Conservation (phyloP, 768 basidiomycete genomes). For the Coprinopsis sp. region DNA sequence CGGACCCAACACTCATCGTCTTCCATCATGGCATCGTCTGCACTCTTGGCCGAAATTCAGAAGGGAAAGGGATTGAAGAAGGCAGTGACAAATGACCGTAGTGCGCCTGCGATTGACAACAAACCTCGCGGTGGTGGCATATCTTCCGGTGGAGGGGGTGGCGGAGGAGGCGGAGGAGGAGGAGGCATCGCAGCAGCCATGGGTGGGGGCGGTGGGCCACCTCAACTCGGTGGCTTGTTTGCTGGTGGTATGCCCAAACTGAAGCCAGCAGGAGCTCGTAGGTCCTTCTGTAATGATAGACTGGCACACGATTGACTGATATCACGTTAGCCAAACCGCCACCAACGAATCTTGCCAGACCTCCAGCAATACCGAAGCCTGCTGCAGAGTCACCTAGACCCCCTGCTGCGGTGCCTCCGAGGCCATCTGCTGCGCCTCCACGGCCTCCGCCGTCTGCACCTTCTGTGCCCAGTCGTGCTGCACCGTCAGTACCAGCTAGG, state of each 20-base stretch:
- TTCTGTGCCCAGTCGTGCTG: conserved; percentile 32
- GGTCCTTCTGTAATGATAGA: not conserved
- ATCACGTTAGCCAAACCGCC: conserved; percentile 50
- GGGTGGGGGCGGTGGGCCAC: conserved; percentile 43
- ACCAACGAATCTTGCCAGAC: conserved; percentile 60
- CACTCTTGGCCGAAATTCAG: conserved; percentile 78
- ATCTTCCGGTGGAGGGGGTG: conserved; percentile 4
- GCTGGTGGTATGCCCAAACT: conserved; percentile 91
- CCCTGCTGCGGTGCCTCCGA: conserved; percentile 6
- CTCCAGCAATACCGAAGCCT: conserved; percentile 59
- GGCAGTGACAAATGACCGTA: conserved; percentile 76
- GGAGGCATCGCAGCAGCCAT: conserved; percentile 11
- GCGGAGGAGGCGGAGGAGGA: conserved; percentile 11
- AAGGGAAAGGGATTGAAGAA: conserved; percentile 81
- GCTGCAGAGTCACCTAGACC: conserved; percentile 1
- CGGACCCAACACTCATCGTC: not conserved
- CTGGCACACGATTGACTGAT: conserved; percentile 2
- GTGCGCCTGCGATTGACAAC: conserved; percentile 57
- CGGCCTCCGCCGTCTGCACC: conserved; percentile 24
- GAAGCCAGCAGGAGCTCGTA: conserved; percentile 70
- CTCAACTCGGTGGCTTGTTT: conserved; percentile 81
- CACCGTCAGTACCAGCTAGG: conserved; percentile 31
- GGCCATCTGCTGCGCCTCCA: conserved; percentile 20
- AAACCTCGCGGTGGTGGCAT: conserved; percentile 3
- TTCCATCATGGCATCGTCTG: conserved; percentile 61